Percentiles rank a stretch among this genome's conserved stretches.
Evolutionary conservation across 352 stramenopile genomes (phyloP).

Genomic region (Phytophthora parvispora): DNA sequence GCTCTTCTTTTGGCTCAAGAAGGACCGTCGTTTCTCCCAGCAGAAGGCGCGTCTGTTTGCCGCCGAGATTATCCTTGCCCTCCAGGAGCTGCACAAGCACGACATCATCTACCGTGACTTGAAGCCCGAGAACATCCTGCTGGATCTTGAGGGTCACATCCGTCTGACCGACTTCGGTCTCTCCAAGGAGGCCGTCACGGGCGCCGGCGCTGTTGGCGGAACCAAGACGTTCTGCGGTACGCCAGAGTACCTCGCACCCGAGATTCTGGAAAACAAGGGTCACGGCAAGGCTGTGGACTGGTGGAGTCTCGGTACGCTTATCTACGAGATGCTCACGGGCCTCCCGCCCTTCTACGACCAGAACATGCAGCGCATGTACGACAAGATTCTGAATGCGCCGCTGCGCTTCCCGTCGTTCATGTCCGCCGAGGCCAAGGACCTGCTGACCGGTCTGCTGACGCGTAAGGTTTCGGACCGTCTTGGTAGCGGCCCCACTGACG

Average conservation of each 20-base stretch:
- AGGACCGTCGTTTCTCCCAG: slow-evolving; percentile 95
- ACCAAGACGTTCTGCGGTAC: slow-evolving; percentile 96
- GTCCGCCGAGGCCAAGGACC: slow-evolving; percentile 89
- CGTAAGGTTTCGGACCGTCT: slow-evolving; percentile 91
- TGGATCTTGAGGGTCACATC: slow-evolving; percentile 96
- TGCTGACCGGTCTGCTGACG: slow-evolving; percentile 88
- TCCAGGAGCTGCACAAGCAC: slow-evolving; percentile 94
- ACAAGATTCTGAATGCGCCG: slow-evolving; percentile 95
- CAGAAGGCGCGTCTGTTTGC: slow-evolving; percentile 93
- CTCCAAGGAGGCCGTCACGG: slow-evolving; percentile 94
- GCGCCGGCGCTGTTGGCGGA: slow-evolving; percentile 78
- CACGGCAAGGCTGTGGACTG: slow-evolving; percentile 93
- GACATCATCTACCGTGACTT: slow-evolving; percentile 98
- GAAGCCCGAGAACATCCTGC: slow-evolving; percentile 97
- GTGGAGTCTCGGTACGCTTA: slow-evolving; percentile 94
- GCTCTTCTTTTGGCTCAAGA: slow-evolving; percentile 97
- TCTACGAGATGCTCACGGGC: slow-evolving; percentile 96
- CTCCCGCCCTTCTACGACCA: slow-evolving; percentile 95
- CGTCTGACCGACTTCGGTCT: slow-evolving; percentile 96
- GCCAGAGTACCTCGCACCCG: slow-evolving; percentile 96
- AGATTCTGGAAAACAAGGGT: slow-evolving; percentile 96
- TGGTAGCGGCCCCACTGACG: slow-evolving; percentile 87
- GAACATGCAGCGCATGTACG: slow-evolving; percentile 96
- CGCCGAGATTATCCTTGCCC: slow-evolving; percentile 95
- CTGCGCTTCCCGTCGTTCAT: slow-evolving; percentile 93